Percentiles rank a stretch among this genome's conserved stretches.
Conservation (phyloP, 2,329 filamentous ascomycete genomes). For the Microdochium bolleyi region DNA sequence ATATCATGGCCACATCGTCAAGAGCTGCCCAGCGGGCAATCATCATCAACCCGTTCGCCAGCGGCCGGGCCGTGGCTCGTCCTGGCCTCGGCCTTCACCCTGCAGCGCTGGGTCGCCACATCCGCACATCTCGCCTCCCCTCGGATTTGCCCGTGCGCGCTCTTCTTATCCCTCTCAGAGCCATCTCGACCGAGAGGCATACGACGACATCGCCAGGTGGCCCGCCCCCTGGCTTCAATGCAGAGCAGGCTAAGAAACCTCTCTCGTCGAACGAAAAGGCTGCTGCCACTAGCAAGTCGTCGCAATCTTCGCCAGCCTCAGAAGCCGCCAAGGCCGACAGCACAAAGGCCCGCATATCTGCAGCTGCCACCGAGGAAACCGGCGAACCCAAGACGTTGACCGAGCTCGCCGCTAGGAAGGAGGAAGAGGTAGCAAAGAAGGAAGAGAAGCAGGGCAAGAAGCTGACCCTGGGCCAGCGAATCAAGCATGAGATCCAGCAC, state of each 20-base stretch:
- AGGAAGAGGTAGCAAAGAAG: conserved; percentile 51
- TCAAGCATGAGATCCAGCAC: conserved; percentile 88
- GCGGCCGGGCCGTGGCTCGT: conserved; percentile 33
- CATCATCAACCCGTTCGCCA: conserved; percentile 41
- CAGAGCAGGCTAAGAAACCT: conserved; percentile 83
- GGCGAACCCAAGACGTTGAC: conserved; percentile 39
- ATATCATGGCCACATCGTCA: conserved; percentile 47
- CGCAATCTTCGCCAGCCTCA: conserved; percentile 9
- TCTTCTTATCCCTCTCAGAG: conserved; percentile 47
- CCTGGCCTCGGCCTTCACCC: conserved; percentile 38
- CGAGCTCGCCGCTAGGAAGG: conserved; percentile 57
- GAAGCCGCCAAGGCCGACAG: conserved; percentile 17
- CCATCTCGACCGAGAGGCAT: conserved; percentile 52
- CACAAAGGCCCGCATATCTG: conserved; percentile 16
- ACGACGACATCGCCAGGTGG: conserved; percentile 43
- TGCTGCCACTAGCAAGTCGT: conserved; percentile 15
- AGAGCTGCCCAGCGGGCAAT: conserved; percentile 47
- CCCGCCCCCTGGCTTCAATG: conserved; percentile 84
- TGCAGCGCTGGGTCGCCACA: conserved; percentile 36
- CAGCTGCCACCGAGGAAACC: conserved; percentile 17
- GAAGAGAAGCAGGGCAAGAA: conserved; percentile 76
- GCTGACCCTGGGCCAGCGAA: conserved; percentile 79
- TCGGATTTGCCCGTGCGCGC: conserved; percentile 42
- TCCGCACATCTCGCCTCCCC: conserved; percentile 28
- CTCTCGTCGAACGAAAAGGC: conserved; percentile 34